phyloP scores from a whole-genome alignment of 352 stramenopile species.

The Sclerospora graminicola region DNA sequence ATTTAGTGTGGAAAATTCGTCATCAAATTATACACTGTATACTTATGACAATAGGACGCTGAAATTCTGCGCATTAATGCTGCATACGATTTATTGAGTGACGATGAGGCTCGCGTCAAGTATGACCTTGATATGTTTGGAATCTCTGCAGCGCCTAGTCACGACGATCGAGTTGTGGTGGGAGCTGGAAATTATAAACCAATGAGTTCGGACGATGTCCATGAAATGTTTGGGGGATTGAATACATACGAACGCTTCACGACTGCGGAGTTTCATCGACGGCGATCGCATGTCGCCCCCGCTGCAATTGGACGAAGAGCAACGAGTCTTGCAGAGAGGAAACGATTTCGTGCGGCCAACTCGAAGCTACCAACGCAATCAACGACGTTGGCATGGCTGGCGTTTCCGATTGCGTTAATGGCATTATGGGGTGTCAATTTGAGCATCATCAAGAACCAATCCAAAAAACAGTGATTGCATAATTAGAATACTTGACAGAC shows the following conservation, averaged over 20 bases:
- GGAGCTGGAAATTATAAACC: conserved; percentile 34
- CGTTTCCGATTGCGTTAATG: conserved; percentile 41
- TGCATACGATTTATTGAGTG: conserved; percentile 58
- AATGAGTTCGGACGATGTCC: conserved; percentile 61
- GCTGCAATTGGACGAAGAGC: conserved; percentile 43
- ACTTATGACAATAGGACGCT: conserved; percentile 14
- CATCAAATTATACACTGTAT: not conserved
- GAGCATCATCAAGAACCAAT: conserved; percentile 39
- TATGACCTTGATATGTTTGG: conserved; percentile 73
- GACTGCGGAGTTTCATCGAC: conserved; percentile 57
- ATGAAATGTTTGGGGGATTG: conserved; percentile 61
- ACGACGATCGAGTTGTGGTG: conserved; percentile 19
- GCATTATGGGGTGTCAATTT: conserved; percentile 57
- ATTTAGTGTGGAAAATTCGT: not conserved
- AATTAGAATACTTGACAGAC: too few relatives aligned
- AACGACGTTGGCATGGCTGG: conserved; percentile 47
- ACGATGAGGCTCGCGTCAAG: conserved; percentile 33
- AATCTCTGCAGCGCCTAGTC: conserved; percentile 29
- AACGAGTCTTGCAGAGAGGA: conserved; percentile 57
- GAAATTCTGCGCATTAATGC: conserved; percentile 64
- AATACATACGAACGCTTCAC: conserved; percentile 74
- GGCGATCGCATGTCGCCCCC: conserved; percentile 42
- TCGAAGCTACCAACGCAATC: conserved; percentile 52
- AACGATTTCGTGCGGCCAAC: conserved; percentile 41
- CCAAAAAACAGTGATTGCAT: conserved; percentile 27